A percentile compares a stretch with the other conserved stretches of the same genome.
Evolutionary conservation across 139 green algal species (phyloP).

Genomic region (Chlamydomonas incerta): DNA sequence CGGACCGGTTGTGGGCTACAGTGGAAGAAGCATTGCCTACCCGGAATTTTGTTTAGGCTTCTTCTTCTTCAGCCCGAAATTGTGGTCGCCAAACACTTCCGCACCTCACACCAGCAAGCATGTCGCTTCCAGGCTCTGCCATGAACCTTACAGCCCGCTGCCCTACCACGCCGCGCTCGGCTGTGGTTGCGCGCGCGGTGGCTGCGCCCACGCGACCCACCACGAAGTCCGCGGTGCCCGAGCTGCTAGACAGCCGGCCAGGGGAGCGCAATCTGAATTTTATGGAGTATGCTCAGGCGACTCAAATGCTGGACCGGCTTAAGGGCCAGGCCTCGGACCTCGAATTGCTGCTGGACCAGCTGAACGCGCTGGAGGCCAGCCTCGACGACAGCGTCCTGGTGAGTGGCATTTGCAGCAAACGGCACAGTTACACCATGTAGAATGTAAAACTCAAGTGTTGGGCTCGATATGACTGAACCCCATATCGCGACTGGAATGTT

Average conservation of each 20-base stretch:
- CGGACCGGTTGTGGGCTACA: no score
- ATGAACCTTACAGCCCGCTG: neutral
- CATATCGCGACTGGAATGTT: neutral
- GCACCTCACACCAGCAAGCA: no score
- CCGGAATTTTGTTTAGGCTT: neutral
- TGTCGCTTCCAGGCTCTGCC: neutral
- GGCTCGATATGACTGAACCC: no score
- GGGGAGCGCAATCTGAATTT: conserved; percentile 12
- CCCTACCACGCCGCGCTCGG: neutral
- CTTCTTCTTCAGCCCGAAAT: neutral
- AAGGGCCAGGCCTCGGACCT: neutral
- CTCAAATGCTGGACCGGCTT: conserved; percentile 17
- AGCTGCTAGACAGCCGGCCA: conserved; percentile 4
- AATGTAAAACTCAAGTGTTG: no score
- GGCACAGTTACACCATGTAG: no score
- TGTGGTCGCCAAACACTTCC: neutral
- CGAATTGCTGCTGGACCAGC: conserved; percentile 10
- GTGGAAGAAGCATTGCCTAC: neutral
- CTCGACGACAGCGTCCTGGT: conserved; percentile 24
- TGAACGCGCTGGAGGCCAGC: conserved; percentile 17
- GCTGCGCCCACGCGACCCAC: conserved; percentile 3
- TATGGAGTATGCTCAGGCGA: conserved; percentile 17
- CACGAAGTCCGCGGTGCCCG: conserved; percentile 1
- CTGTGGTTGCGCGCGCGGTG: conserved; percentile 24
- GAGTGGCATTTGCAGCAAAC: neutral